These are phyloP conservation scores for Fragaria nilgerrensis DNA, from an alignment of 306 rosid genomes.

Conservation along the genomic window DNA sequence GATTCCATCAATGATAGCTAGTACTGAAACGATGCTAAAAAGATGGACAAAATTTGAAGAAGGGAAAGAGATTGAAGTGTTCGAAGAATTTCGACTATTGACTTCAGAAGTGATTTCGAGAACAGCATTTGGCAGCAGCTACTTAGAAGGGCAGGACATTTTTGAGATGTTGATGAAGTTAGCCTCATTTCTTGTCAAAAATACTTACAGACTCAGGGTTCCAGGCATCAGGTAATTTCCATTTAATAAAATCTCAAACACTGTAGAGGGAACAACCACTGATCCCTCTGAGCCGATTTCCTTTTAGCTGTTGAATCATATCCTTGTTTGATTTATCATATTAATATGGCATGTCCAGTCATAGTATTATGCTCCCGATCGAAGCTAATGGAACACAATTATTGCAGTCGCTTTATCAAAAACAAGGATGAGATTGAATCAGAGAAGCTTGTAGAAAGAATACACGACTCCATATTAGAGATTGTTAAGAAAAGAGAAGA, in stretches of 20 bases:
- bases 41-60: background rate
- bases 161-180: background rate
- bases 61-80: constrained; percentile 1
- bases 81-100: constrained; percentile 1
- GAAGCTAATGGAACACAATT: background rate
- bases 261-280: background rate
- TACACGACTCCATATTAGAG: background rate
- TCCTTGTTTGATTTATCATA: background rate
- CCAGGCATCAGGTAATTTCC: background rate
- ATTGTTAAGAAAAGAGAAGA: constrained; percentile 4
- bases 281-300: background rate
- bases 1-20: constrained; percentile 1
- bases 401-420: background rate
- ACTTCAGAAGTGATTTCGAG: background rate
- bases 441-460: background rate
- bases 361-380: background rate
- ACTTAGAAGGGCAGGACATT: background rate
- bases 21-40: background rate
- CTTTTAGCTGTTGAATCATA: background rate
- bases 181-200: background rate
- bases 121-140: constrained; percentile 6
- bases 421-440: background rate
- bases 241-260: background rate
- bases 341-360: background rate
- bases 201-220: background rate